phyloP scores from a whole-genome alignment of 371 early-diverging fungal genomes.

The Coemansia sp. region DNA sequence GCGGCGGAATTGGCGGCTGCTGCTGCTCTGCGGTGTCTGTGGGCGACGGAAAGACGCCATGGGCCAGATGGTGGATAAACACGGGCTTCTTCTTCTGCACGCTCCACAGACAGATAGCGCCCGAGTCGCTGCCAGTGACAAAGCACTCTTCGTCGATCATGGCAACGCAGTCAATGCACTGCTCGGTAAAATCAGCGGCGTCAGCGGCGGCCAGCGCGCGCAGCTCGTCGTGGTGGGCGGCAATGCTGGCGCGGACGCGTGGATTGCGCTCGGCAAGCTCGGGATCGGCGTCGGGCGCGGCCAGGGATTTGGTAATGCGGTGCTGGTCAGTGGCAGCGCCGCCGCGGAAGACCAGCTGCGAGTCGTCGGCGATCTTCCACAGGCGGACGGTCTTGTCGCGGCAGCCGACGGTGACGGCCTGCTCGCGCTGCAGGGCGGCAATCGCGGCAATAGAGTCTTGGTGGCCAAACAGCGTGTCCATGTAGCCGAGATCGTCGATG shows the following conservation, averaged over 20 bases:
- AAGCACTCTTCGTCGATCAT: conserved; percentile 90
- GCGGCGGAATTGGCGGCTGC: conserved; percentile 11
- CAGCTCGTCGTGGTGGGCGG: conserved; percentile 21
- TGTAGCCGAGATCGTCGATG: conserved; percentile 82
- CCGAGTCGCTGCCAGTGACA: conserved; percentile 83
- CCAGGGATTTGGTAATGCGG: conserved; percentile 50
- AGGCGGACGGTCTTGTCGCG: conserved; percentile 88
- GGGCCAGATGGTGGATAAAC: conserved; percentile 71
- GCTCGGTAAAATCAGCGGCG: conserved; percentile 56
- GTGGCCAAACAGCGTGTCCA: conserved; percentile 97
- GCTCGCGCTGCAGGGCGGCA: conserved; percentile 79
- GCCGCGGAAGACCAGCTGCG: conserved; percentile 89
- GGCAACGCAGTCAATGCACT: conserved; percentile 80
- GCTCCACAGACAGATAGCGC: conserved; percentile 90
- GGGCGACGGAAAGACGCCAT: conserved; percentile 60
- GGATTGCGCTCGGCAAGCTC: conserved; percentile 4
- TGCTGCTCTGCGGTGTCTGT: not conserved
- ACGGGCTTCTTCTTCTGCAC: conserved; percentile 86
- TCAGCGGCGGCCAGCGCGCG: conserved; percentile 35
- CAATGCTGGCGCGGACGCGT: conserved; percentile 11
- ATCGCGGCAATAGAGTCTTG: conserved; percentile 84
- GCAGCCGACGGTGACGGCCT: conserved; percentile 89
- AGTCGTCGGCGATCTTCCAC: conserved; percentile 94
- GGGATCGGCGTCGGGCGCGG: not conserved
- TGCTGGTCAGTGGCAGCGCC: conserved; percentile 58